phyloP scores from a whole-genome alignment of 805 yeast genomes.

The Sporopachydermia quercuum region DNA sequence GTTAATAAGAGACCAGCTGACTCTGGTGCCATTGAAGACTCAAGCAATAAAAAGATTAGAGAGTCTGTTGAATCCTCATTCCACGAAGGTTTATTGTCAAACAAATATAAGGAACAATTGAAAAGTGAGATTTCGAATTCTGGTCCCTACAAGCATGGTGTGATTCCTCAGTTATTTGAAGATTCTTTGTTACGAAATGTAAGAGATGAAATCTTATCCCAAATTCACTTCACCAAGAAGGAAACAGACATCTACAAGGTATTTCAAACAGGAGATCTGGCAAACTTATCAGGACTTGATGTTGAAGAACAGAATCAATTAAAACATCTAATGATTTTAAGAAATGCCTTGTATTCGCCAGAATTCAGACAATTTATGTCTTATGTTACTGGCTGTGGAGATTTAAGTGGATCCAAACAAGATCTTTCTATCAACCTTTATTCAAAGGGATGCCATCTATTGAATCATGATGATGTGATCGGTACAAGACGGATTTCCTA shows the following conservation, averaged over 20 bases:
- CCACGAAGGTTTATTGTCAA: too few relatives aligned
- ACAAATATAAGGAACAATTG: conserved; percentile 21
- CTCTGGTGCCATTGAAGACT: too few relatives aligned
- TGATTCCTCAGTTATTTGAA: conserved; percentile 56
- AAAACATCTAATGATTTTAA: conserved; percentile 59
- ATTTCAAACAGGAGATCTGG: conserved; percentile 78
- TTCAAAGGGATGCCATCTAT: conserved; percentile 81
- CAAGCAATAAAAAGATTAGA: too few relatives aligned
- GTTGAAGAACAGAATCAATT: conserved; percentile 58
- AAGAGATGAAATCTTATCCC: conserved; percentile 65
- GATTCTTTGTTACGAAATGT: conserved; percentile 68
- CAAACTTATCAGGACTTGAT: conserved; percentile 77
- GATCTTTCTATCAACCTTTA: conserved; percentile 90
- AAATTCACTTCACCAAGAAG: conserved; percentile 83
- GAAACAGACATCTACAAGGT: conserved; percentile 97
- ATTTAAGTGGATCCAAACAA: conserved; percentile 76
- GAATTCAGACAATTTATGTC: conserved; percentile 70
- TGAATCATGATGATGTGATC: conserved; percentile 95
- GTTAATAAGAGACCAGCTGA: too few relatives aligned
- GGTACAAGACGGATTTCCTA: conserved; percentile 90
- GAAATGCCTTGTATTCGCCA: conserved; percentile 81
- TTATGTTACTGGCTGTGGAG: conserved; percentile 73
- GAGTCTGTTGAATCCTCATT: too few relatives aligned
- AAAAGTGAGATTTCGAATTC: conserved; percentile 34
- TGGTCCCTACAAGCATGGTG: conserved; percentile 84